Conservation (phyloP, 2,329 filamentous ascomycete genomes). For the Exophiala lecanii-corni region DNA sequence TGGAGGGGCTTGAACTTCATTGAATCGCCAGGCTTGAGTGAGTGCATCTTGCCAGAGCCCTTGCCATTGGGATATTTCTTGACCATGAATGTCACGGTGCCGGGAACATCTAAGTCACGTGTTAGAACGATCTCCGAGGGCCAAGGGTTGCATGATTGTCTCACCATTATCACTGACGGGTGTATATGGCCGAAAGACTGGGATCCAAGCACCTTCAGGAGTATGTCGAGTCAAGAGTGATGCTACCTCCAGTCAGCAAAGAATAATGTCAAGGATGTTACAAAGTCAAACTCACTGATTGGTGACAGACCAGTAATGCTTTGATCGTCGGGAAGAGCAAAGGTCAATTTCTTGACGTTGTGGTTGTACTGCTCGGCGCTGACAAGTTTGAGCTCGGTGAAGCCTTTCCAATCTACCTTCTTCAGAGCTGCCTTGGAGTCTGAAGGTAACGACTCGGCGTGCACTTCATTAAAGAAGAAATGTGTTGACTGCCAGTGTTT, state of each 20-base stretch:
- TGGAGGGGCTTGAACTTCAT: conserved; percentile 56
- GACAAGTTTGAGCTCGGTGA: conserved; percentile 48
- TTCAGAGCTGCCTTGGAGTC: conserved; percentile 25
- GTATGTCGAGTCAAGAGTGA: conserved; percentile 59
- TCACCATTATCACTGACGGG: conserved; percentile 53
- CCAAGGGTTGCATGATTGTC: too few relatives aligned
- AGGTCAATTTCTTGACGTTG: conserved; percentile 56
- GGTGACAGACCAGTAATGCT: conserved; percentile 45
- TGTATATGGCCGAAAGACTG: conserved; percentile 62
- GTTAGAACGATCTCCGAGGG: too few relatives aligned
- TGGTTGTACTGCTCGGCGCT: conserved; percentile 53
- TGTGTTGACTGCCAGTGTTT: conserved; percentile 19
- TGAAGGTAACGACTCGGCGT: conserved; percentile 26
- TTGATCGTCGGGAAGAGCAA: conserved; percentile 48
- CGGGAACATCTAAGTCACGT: conserved; percentile 46
- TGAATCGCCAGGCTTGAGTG: conserved; percentile 56
- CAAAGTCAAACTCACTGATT: conserved; percentile 19
- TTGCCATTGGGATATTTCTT: conserved; percentile 65
- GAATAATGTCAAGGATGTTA: not conserved
- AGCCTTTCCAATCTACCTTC: conserved; percentile 31
- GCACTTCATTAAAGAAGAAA: conserved; percentile 20
- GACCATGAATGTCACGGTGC: conserved; percentile 59
- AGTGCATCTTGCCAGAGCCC: conserved; percentile 62
- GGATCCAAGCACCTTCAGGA: conserved; percentile 54
- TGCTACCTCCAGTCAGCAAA: conserved; percentile 32